Base-by-base conservation (phyloP, 768 basidiomycete species). In the Pleurotus cornucopiae region DNA sequence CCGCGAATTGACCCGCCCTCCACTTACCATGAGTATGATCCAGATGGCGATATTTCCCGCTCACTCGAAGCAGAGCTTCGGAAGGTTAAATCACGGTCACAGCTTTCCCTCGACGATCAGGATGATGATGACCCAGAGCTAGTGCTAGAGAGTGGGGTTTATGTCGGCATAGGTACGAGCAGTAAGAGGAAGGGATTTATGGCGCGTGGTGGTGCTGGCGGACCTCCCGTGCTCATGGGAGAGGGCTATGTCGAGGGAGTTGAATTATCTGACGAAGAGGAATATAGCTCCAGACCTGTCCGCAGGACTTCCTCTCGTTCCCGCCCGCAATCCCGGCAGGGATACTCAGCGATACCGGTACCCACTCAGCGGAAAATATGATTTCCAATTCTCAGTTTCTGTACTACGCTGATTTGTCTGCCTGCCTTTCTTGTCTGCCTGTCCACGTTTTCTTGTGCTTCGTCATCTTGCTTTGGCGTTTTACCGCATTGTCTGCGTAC, bases 171-270 rank as follows among this genome's bases (percentile, higher is more conserved):
- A 2, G 87, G 87, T 9, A 80, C 73, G 40, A 75, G 74, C 64
- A 80, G 76, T 49, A 81, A 76, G 61, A 73, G 69, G 14, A 70
- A 65, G 4, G 86, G 87, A 1, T 92, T 90, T 59, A 71, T 91
- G 18, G 85, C 87, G 3, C 85, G 82, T 62, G 89, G 89, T 11
- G 89, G 90, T 0, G 88, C 79, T 7, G 88, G 85, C 20, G 90
- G 90, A 0, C 57, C 64, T 1, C 85, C 89, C 1, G 84, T 92
- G 9, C 82, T 83, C 57, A 84, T 89, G 82, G 86, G 83, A 6
- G 79, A 74, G 23, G 88, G 86, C 3, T 85, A 85, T 61, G 79
- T 87, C 4, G 77, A 79, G 44, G 85, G 80, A n/a, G 83, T 68
- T 0, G 69, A 73, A 14, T 11, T 34, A 9, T 34, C 30, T 11